Conservation (phyloP, 116 monocot species). For the Trichopus zeylanicus region DNA sequence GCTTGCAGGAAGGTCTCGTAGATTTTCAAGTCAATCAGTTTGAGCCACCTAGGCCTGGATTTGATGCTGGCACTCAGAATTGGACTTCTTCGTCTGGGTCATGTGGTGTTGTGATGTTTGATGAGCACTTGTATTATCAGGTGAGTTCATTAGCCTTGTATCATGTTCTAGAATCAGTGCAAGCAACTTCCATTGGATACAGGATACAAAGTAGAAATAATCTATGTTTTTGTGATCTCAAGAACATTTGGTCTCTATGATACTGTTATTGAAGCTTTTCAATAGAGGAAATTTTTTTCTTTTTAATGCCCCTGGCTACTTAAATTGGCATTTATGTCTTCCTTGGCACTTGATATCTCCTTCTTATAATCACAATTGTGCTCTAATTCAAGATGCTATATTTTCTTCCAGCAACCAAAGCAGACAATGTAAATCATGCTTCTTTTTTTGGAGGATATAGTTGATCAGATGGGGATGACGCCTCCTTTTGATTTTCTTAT, state of each 20-base stretch:
- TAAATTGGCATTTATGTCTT: no score
- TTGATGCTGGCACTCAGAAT: constrained; percentile 38
- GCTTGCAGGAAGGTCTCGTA: constrained; percentile 23
- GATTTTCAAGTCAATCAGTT: constrained; percentile 28
- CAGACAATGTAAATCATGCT: constrained; percentile 2
- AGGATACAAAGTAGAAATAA: no score
- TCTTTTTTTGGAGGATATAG: not conserved
- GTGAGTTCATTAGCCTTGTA: constrained; percentile 2
- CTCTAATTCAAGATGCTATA: not conserved
- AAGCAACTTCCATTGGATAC: no score
- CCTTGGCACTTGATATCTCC: no score
- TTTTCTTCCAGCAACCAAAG: not conserved
- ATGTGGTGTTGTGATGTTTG: constrained; percentile 24
- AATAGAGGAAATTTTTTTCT: no score
- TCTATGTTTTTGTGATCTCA: no score
- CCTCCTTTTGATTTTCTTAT: not conserved
- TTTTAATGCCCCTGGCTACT: no score
- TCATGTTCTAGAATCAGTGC: no score
- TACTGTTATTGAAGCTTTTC: no score
- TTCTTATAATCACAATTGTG: no score
- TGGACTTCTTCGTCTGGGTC: constrained; percentile 55
- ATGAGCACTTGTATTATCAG: constrained; percentile 24
- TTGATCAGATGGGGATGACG: not conserved
- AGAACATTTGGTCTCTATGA: no score
- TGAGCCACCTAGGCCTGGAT: constrained; percentile 26